Evolutionary conservation across 2,329 filamentous ascomycete genomes (phyloP).

Genomic region (Penicillium olsonii): DNA sequence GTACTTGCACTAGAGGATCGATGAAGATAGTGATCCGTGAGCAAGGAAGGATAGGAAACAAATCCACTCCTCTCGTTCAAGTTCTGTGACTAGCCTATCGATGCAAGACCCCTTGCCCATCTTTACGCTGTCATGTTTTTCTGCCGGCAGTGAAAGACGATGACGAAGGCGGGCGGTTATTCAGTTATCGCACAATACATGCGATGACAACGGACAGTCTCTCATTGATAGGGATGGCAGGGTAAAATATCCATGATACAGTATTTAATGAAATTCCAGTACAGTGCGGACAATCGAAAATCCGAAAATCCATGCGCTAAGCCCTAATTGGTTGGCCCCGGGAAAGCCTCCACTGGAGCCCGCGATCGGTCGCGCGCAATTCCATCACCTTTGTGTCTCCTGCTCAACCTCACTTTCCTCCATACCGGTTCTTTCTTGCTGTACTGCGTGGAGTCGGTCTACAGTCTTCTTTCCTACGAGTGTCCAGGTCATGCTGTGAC

Average conservation of each 20-base stretch:
- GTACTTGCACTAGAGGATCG: background rate
- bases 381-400: slow-evolving; percentile 26
- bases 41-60: background rate
- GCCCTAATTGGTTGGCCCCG: slow-evolving; percentile 28
- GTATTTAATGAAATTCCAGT: slow-evolving; percentile 4
- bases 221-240: background rate
- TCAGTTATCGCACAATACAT: slow-evolving; percentile 7
- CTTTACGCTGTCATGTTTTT: slow-evolving; percentile 16
- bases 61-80: background rate
- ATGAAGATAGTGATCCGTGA: no score
- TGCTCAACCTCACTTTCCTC: slow-evolving; percentile 15
- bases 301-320: slow-evolving; percentile 24
- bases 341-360: slow-evolving; percentile 38
- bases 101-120: background rate
- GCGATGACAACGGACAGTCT: background rate
- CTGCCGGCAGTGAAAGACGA: slow-evolving; percentile 27
- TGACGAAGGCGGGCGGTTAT: slow-evolving; percentile 34
- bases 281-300: slow-evolving; percentile 26
- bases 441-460: slow-evolving; percentile 4
- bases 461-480: slow-evolving; percentile 10
- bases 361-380: slow-evolving; percentile 43
- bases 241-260: background rate
- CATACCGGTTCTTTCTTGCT: slow-evolving; percentile 9
- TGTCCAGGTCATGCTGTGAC: slow-evolving; percentile 26
- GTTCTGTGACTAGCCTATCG: background rate